Base-by-base conservation (phyloP, 2,329 filamentous ascomycete genomes). In the Stemphylium lycopersici region DNA sequence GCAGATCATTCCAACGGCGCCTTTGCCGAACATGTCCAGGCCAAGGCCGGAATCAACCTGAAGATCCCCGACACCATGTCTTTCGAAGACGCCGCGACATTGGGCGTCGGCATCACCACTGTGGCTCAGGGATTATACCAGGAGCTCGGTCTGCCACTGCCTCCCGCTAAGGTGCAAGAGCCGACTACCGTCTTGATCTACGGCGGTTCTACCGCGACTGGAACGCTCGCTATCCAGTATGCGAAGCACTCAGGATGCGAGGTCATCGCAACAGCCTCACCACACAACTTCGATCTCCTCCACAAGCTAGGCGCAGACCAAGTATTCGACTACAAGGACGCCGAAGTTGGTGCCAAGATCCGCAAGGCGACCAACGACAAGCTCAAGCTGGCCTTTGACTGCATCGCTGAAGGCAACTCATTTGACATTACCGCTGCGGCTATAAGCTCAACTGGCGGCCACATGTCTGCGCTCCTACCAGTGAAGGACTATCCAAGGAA, bases 1-100 rank as follows among this genome's bases (percentile, higher is more conserved):
- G 46, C 49, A n/a, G 66, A 73, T 50, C 75, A 72, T 8, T 77
- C 81, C 38, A 78, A 82, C 56, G 84, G 84, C 8, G 74, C 78
- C 2, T 86, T 86, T 63, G 82, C 79, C 8, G 79, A 85, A 52
- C 81, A 83, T 61, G 75, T 81, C 44, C 75, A 81, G 7, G 81
- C 74, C 13, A 84, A 83, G 62, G 81, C 74, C 1, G 80, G 81
- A 48, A 51, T 83, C 1, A 73, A 78, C 49, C 71, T 80, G 45
- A 78, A 77, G 39, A 73, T 85, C 6, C 78, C 81, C 0, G 77
- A 82, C 15, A 69, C 69, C 41, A 48, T 85, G 53, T 78, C 76
- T 39, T 80, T 81, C 60, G 78, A 83, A 58, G 80, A 83, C n/a
- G 83, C 81, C 0, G 74, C 80, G 1, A 84, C 82, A 0, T 68